These are phyloP conservation scores for Coniferiporia weirii DNA, from an alignment of 1,284 basidiomycete species.

Conservation along the genomic window DNA sequence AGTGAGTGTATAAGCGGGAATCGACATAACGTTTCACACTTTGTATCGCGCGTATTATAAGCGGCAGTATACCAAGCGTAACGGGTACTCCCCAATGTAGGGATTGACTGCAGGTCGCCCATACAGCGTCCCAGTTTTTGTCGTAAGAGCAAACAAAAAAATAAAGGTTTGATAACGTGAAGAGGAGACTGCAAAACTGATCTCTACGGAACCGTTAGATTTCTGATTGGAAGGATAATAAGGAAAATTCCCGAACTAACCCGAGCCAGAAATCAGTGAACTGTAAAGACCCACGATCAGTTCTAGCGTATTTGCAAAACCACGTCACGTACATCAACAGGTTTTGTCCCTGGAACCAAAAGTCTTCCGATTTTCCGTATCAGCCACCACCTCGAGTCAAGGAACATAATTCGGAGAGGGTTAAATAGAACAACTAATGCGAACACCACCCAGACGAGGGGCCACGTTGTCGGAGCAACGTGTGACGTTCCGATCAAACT, in stretches of 20 bases:
- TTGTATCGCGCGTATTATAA: conserved; percentile 75
- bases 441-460: conserved; percentile 78
- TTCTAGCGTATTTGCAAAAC: background rate
- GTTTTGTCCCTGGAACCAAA: conserved; percentile 62
- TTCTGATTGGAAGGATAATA: conserved; percentile 18
- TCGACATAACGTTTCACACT: conserved; percentile 84
- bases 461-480: conserved; percentile 64
- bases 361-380: conserved; percentile 58
- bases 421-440: conserved; percentile 61
- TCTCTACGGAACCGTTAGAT: conserved; percentile 49
- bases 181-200: conserved; percentile 76
- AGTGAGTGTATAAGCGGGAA: conserved; percentile 67
- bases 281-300: conserved; percentile 28
- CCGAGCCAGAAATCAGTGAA: conserved; percentile 83
- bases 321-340: conserved; percentile 61
- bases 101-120: conserved; percentile 37
- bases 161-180: conserved; percentile 69
- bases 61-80: conserved; percentile 53
- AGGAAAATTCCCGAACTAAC: conserved; percentile 37
- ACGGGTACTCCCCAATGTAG: conserved; percentile 57
- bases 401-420: conserved; percentile 68
- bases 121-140: conserved; percentile 45
- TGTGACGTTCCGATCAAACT: conserved; percentile 47
- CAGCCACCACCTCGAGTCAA: conserved; percentile 76
- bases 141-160: conserved; percentile 72